phyloP scores from a whole-genome alignment of 441 rosid genomes.

The Kokia cookei region DNA sequence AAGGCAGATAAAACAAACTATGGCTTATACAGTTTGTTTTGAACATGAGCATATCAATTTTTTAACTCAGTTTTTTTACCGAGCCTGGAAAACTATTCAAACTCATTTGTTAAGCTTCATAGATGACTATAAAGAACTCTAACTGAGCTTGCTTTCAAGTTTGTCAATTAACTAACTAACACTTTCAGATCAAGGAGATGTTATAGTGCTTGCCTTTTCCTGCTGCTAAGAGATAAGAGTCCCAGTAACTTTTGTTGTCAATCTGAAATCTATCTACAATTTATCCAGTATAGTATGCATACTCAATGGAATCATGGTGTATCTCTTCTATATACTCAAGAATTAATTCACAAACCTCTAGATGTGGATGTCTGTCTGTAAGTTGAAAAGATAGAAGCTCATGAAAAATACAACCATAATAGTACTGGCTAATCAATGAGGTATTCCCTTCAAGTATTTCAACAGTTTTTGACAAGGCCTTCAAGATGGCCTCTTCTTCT shows the following conservation, averaged over 20 bases:
- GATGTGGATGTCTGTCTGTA: slow-evolving; percentile 63
- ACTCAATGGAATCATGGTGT: not conserved
- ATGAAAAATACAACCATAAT: slow-evolving; percentile 87
- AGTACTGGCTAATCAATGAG: slow-evolving; percentile 75
- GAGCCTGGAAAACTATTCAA: not conserved
- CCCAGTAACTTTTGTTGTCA: not conserved
- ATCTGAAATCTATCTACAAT: not conserved
- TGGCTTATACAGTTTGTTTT: not conserved
- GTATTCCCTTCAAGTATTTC: slow-evolving; percentile 92
- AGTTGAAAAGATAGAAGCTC: slow-evolving; percentile 98
- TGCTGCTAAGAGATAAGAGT: not conserved
- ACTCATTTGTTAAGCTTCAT: not conserved
- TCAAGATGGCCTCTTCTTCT: slow-evolving; percentile 70
- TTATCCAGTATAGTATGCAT: not conserved
- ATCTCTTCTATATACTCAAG: not conserved
- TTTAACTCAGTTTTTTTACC: not conserved
- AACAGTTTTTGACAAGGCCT: slow-evolving; percentile 84
- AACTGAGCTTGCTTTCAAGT: not conserved
- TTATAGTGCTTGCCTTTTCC: not conserved
- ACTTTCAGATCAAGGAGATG: not conserved
- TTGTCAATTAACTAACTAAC: not conserved
- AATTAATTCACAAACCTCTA: slow-evolving; percentile 48
- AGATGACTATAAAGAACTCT: not conserved
- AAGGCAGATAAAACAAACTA: not conserved
- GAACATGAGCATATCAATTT: not conserved